phyloP scores from a whole-genome alignment of 257 asterid genomes.

The Lithospermum erythrorhizon region DNA sequence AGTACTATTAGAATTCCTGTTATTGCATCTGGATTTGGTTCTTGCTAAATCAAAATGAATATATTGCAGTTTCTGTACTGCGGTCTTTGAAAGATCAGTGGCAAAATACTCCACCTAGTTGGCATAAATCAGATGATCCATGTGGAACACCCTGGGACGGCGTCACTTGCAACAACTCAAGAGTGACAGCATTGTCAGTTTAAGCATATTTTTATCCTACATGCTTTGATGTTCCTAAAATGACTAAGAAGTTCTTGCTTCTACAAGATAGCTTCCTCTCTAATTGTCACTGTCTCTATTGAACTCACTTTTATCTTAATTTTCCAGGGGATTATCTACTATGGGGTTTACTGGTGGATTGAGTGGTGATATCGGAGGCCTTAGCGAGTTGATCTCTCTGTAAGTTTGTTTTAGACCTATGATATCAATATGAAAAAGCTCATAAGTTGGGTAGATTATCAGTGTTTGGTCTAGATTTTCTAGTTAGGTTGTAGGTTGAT shows the following conservation, averaged over 20 bases:
- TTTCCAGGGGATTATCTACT: slow-evolving; percentile 4
- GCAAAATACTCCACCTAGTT: slow-evolving; percentile 6
- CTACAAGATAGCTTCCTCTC: neutral
- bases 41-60: neutral
- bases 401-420: neutral
- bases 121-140: slow-evolving; percentile 6
- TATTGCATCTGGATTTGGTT: neutral
- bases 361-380: slow-evolving; percentile 2
- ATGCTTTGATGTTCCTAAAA: neutral
- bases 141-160: slow-evolving; percentile 6
- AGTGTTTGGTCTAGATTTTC: neutral
- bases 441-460: neutral
- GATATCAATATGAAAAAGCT: neutral
- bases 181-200: slow-evolving; percentile 5
- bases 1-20: neutral
- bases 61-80: slow-evolving; percentile 5
- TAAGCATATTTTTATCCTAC: neutral
- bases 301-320: neutral
- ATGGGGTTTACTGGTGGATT: slow-evolving; percentile 7
- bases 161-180: slow-evolving; percentile 3
- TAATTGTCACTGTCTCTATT: neutral
- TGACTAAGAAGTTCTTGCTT: neutral
- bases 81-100: slow-evolving; percentile 5
- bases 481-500: neutral
- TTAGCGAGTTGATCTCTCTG: slow-evolving; percentile 3